phyloP scores from a whole-genome alignment of 805 yeast genomes.

The Hanseniaspora thailandica region DNA sequence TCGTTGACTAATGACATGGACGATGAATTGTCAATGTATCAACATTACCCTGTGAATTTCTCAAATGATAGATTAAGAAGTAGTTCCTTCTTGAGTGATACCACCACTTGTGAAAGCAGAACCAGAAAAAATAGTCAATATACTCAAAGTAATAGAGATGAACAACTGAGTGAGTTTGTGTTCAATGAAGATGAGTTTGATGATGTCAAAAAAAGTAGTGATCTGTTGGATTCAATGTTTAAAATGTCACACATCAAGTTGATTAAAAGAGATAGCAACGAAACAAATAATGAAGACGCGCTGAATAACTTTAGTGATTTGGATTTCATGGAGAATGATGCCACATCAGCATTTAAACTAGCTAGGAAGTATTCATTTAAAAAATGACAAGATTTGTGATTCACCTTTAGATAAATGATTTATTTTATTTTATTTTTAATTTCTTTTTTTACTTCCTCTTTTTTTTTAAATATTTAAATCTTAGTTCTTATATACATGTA shows the following conservation, averaged over 20 bases:
- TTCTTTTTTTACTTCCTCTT: too few relatives aligned
- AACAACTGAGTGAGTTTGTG: too few relatives aligned
- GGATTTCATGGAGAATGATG: background rate
- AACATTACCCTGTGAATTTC: background rate
- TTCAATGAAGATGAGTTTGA: background rate
- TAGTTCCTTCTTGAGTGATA: background rate
- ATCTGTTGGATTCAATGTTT: background rate
- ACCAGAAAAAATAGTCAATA: background rate
- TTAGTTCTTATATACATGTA: too few relatives aligned
- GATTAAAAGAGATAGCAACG: background rate
- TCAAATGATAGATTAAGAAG: background rate
- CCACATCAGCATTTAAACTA: background rate
- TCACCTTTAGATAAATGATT: too few relatives aligned
- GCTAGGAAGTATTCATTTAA: background rate
- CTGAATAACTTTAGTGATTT: background rate
- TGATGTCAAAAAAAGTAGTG: too few relatives aligned
- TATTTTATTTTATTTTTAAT: too few relatives aligned
- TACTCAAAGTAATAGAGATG: too few relatives aligned
- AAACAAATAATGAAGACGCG: background rate
- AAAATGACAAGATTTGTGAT: background rate
- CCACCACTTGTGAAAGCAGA: background rate
- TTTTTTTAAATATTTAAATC: too few relatives aligned
- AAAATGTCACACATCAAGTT: background rate
- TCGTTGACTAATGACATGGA: too few relatives aligned
- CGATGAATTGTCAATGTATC: background rate